A percentile compares a stretch with the other conserved stretches of the same genome.
phyloP scores from a whole-genome alignment of 1,284 basidiomycete genomes.

The Trametes hirsuta region DNA sequence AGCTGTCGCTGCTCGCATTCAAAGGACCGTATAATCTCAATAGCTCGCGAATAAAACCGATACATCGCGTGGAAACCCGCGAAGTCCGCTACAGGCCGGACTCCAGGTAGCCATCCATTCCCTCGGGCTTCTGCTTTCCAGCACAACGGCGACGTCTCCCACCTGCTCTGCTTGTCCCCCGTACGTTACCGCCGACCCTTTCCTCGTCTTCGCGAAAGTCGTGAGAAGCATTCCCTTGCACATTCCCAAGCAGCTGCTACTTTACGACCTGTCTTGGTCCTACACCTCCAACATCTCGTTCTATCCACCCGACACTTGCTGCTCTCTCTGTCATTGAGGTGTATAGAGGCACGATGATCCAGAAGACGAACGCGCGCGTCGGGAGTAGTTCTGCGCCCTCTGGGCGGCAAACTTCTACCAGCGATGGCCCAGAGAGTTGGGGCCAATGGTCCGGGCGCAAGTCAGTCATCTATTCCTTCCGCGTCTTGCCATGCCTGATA shows the following conservation, averaged over 20 bases:
- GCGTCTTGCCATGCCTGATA: constrained; percentile 13
- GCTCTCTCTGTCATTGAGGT: constrained; percentile 26
- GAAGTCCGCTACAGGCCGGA: not conserved
- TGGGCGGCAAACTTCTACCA: constrained; percentile 27
- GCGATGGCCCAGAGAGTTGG: constrained; percentile 36
- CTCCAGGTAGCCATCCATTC: constrained; percentile 18
- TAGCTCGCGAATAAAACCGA: not conserved
- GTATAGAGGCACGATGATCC: constrained; percentile 53
- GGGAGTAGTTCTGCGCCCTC: constrained; percentile 37
- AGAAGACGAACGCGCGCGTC: constrained; percentile 51
- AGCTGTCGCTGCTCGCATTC: not conserved
- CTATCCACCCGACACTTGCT: constrained; percentile 16
- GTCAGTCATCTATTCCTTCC: constrained; percentile 41
- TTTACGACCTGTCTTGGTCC: constrained; percentile 25
- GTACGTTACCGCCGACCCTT: constrained; percentile 11
- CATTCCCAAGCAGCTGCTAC: constrained; percentile 30
- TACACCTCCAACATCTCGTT: constrained; percentile 14
- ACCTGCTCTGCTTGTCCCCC: constrained; percentile 18
- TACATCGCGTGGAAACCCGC: constrained; percentile 7
- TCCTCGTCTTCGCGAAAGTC: constrained; percentile 18
- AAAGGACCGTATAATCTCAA: not conserved
- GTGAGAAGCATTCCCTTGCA: constrained; percentile 25
- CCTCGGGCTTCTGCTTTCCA: constrained; percentile 22
- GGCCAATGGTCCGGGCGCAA: constrained; percentile 55
- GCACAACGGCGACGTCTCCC: constrained; percentile 24